These are phyloP conservation scores for Acacia crassicarpa DNA, from an alignment of 306 rosid genomes.

Conservation along the genomic window DNA sequence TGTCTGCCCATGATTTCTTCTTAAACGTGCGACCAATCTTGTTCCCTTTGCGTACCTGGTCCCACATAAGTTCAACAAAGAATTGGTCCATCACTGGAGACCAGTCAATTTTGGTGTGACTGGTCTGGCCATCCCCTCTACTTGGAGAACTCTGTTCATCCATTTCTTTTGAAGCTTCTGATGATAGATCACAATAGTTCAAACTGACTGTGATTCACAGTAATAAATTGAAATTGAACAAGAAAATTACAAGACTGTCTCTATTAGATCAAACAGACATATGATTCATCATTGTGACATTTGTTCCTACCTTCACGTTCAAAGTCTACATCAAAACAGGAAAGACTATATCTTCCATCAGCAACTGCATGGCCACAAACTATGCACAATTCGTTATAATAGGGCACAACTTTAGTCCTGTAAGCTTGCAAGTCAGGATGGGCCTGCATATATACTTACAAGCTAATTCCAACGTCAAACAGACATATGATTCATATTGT, in stretches of 20 bases:
- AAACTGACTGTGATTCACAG: background rate
- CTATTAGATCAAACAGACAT: background rate
- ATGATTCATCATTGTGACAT: background rate
- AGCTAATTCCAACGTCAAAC: constrained; percentile 25
- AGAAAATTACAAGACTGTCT: background rate
- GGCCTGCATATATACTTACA: constrained; percentile 43
- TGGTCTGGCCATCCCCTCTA: background rate
- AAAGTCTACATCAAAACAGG: constrained; percentile 46
- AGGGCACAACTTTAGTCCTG: constrained; percentile 38
- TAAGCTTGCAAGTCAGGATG: constrained; percentile 47
- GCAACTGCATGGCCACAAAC: constrained; percentile 61
- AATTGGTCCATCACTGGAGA: constrained; percentile 39
- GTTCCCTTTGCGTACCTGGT: constrained; percentile 51
- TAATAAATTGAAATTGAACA: background rate
- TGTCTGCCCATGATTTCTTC: constrained; percentile 54
- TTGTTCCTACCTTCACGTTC: constrained; percentile 32
- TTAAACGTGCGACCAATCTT: constrained; percentile 46
- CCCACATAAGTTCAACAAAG: constrained; percentile 54
- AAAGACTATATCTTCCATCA: constrained; percentile 69
- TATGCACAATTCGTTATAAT: constrained; percentile 52
- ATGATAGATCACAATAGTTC: background rate
- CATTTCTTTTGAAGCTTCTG: constrained; percentile 18
- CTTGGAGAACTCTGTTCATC: constrained; percentile 8
- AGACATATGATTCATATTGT: background rate
- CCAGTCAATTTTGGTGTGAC: constrained; percentile 34